Percentiles rank a stretch among this genome's conserved stretches.
Evolutionary conservation across 805 yeast species (phyloP).

Genomic region (Sugiyamaella floridensis): DNA sequence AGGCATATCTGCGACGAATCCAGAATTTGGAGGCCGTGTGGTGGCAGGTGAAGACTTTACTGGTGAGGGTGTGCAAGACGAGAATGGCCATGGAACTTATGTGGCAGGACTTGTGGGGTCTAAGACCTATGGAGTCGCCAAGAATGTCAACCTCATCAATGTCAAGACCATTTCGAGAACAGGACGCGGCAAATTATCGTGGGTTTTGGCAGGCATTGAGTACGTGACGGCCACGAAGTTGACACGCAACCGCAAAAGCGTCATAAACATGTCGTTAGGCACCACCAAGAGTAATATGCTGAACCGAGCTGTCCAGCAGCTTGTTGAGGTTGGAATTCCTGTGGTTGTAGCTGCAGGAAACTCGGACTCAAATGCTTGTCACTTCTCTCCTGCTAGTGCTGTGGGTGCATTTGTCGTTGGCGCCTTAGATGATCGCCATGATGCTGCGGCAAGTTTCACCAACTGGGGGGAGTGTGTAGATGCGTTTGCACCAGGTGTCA

Average conservation of each 20-base stretch:
- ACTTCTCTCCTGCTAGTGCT: slow-evolving; percentile 81
- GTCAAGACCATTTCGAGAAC: slow-evolving; percentile 59
- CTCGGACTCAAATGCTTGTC: slow-evolving; percentile 67
- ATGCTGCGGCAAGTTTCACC: slow-evolving; percentile 68
- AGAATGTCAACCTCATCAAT: slow-evolving; percentile 53
- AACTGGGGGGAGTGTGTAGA: slow-evolving; percentile 94
- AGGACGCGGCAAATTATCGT: slow-evolving; percentile 55
- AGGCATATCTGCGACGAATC: slow-evolving; percentile 43
- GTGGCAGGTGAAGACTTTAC: slow-evolving; percentile 40
- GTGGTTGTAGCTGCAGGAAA: slow-evolving; percentile 51
- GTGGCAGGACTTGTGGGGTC: slow-evolving; percentile 84
- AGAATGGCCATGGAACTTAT: slow-evolving; percentile 84
- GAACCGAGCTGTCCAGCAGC: slow-evolving; percentile 24
- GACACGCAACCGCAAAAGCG: slow-evolving; percentile 14
- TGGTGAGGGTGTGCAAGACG: slow-evolving; percentile 48
- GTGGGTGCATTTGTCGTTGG: slow-evolving; percentile 72
- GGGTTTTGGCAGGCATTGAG: slow-evolving; percentile 30
- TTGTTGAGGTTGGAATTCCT: slow-evolving; percentile 20
- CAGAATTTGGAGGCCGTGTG: slow-evolving; percentile 38
- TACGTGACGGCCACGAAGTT: slow-evolving; percentile 24
- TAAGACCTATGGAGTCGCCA: slow-evolving; percentile 71
- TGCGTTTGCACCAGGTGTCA: slow-evolving; percentile 79
- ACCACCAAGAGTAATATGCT: slow-evolving; percentile 23
- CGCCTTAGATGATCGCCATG: slow-evolving; percentile 72
- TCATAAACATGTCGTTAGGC: slow-evolving; percentile 24